Base-by-base conservation (phyloP, 768 basidiomycete species). In the Lactarius hatsudake region DNA sequence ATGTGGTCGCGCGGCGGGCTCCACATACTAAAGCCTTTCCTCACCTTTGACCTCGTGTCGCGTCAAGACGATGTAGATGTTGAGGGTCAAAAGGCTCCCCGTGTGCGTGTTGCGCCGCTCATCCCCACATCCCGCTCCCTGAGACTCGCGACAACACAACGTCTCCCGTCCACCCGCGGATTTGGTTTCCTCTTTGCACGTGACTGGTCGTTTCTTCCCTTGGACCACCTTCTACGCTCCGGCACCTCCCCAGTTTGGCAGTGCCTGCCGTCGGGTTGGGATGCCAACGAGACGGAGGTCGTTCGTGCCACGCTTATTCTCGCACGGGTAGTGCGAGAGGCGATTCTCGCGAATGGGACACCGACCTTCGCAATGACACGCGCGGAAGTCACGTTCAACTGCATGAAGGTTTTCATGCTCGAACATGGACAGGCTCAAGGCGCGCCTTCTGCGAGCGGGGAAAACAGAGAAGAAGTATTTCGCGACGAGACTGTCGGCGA, bases 371-470 rank as follows among this genome's bases (percentile, higher is more conserved):
- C 79, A 9, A 74, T 87, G 73, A 79, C 76, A 20, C 79, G 84
- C 54, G 85, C 86, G 61, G 85, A 89, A 69, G 78, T 82, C 1
- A 80, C 90, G 5, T 89, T 95, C 71, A 84, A 82, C 23, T 90
- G 94, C 69, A 96, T 97, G 93, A 93, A 92, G 70, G 86, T 97
- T 18, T 94, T 94, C 77, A 96, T 97, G 94, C 85, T 98, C 34
- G 96, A 98, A 75, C 92, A 96, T 74, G 93, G 85, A 1, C 88
- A 92, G 61, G 76, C 70, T 53, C 72, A 71, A 64, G 72, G 67
- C 42, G 72, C 71, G 40, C 74, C 69, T 42, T 69, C 59, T 10
- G 85, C 81, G 54, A 62, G 40, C 23, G 62, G 51, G 18, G 62
- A 43, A 15, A 54, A 20, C 17, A 57, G 59, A 26, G 61, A 68